These are phyloP conservation scores for Xanthoconium separans DNA, from an alignment of 1,284 basidiomycete genomes.

Conservation along the genomic window DNA sequence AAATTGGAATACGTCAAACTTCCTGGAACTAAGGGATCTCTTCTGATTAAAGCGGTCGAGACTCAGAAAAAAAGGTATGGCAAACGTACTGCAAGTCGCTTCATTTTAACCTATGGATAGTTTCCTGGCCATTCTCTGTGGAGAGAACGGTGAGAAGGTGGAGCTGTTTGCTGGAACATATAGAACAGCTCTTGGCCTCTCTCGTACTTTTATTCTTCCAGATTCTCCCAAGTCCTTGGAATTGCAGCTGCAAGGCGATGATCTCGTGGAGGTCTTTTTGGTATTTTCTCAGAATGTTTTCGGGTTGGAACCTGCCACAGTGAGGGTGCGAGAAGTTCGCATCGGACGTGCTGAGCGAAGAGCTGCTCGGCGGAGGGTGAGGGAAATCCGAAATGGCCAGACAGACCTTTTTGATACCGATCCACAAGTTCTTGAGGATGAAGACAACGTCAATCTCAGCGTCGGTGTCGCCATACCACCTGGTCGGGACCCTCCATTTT, in stretches of 20 bases:
- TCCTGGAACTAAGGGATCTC: constrained; percentile 82
- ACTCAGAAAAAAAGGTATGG: constrained; percentile 80
- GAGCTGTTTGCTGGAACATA: constrained; percentile 87
- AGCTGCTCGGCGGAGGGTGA: constrained; percentile 72
- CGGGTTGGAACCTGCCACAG: constrained; percentile 84
- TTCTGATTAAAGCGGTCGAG: constrained; percentile 81
- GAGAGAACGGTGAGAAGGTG: constrained; percentile 90
- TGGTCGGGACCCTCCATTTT: constrained; percentile 22
- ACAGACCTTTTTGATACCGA: constrained; percentile 42
- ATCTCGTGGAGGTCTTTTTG: constrained; percentile 84
- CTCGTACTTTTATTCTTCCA: constrained; percentile 84
- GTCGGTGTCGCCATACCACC: constrained; percentile 55
- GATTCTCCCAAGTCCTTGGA: constrained; percentile 84
- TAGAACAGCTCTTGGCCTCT: constrained; percentile 73
- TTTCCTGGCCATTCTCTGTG: constrained; percentile 85
- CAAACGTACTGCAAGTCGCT: not conserved
- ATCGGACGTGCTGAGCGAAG: constrained; percentile 83
- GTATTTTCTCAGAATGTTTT: constrained; percentile 89
- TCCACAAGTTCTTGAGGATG: constrained; percentile 45
- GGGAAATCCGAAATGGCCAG: constrained; percentile 59
- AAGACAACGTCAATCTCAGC: constrained; percentile 62
- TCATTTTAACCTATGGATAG: constrained; percentile 38
- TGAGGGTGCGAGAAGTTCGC: constrained; percentile 85
- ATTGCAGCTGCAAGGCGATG: constrained; percentile 86
- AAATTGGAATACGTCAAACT: constrained; percentile 88